Evolutionary conservation across 2,329 filamentous ascomycete genomes (phyloP).

Genomic region (Sporothrix brunneoviolacea): DNA sequence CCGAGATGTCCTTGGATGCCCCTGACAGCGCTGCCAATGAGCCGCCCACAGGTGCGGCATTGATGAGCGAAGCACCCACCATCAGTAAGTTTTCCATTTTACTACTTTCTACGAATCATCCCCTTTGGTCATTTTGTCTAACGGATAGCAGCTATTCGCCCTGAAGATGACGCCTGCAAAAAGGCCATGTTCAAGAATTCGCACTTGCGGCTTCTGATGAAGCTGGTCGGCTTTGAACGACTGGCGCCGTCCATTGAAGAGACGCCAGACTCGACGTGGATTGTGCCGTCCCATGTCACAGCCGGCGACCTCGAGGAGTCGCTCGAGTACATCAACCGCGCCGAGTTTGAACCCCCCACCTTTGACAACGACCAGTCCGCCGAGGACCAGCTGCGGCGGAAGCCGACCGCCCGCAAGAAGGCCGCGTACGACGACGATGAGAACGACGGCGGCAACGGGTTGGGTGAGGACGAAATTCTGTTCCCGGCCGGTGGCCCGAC

Average conservation of each 20-base stretch:
- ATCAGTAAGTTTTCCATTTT: conserved; percentile 42
- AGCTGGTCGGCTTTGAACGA: conserved; percentile 62
- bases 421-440: conserved; percentile 25
- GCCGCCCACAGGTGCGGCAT: conserved; percentile 21
- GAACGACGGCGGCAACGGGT: conserved; percentile 37
- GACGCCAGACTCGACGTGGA: conserved; percentile 69
- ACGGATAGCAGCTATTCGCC: conserved; percentile 44
- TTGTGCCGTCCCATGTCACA: conserved; percentile 60
- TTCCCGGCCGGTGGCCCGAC: conserved; percentile 67
- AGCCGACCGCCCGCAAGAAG: conserved; percentile 44
- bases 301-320: conserved; percentile 61
- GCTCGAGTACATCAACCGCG: conserved; percentile 66
- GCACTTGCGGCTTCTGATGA: conserved; percentile 78
- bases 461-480: conserved; percentile 50
- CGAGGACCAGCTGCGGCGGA: conserved; percentile 72
- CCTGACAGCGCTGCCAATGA: conserved; percentile 24
- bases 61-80: conserved; percentile 37
- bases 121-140: background rate
- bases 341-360: conserved; percentile 68
- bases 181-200: conserved; percentile 83
- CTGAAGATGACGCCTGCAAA: conserved; percentile 60
- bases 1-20: conserved; percentile 22
- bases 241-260: conserved; percentile 53
- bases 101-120: conserved; percentile 9
- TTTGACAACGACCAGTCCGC: conserved; percentile 71